Evolutionary conservation across 2,329 filamentous ascomycete species (phyloP).

Genomic region (Endothia cerciana): DNA sequence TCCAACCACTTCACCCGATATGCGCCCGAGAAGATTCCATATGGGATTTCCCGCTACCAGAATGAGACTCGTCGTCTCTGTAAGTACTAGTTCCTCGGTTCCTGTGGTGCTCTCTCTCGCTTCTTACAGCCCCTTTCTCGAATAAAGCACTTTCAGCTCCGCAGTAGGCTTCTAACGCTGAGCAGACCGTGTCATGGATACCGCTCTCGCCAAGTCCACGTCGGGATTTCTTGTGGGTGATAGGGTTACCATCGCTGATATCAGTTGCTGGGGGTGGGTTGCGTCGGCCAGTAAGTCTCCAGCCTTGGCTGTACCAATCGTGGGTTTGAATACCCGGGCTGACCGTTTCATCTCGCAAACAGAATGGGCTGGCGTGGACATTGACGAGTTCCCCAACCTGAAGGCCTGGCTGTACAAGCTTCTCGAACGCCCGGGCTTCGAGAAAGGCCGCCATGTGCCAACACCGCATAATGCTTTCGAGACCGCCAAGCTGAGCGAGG

Average conservation of each 20-base stretch:
- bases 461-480: constrained; percentile 61
- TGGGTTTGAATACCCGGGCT: background rate
- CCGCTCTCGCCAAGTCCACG: constrained; percentile 62
- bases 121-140: background rate
- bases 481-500: constrained; percentile 39
- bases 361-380: constrained; percentile 68
- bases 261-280: constrained; percentile 81
- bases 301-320: background rate
- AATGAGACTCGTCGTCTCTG: constrained; percentile 79
- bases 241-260: constrained; percentile 75
- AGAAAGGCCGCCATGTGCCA: constrained; percentile 74
- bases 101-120: background rate
- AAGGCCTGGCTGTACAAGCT: constrained; percentile 78
- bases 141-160: background rate
- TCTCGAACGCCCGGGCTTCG: constrained; percentile 68
- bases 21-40: constrained; percentile 79
- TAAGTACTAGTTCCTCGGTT: background rate
- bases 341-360: constrained; percentile 35
- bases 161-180: constrained; percentile 49
- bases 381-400: constrained; percentile 75
- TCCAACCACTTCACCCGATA: constrained; percentile 83
- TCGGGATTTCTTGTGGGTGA: constrained; percentile 69
- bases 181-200: constrained; percentile 66
- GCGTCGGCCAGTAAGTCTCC: constrained; percentile 49
- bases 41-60: constrained; percentile 79